phyloP scores from a whole-genome alignment of 768 basidiomycete genomes.

The Mycena vitilis region DNA sequence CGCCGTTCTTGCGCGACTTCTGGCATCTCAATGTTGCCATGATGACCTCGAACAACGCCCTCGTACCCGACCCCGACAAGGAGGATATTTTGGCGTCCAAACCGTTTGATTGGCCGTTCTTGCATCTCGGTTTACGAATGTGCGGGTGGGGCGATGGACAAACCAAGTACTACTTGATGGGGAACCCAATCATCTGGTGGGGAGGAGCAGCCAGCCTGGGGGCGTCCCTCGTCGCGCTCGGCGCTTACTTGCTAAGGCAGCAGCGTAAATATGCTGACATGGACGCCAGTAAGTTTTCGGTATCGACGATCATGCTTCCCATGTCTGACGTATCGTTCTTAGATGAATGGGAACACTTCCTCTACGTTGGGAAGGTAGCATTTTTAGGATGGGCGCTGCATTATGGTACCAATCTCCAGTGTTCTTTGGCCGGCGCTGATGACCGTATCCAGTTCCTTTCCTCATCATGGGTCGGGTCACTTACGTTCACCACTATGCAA shows the following conservation, averaged over 20 bases:
- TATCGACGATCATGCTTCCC: not conserved
- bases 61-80: slow-evolving; percentile 97
- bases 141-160: slow-evolving; percentile 94
- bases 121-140: slow-evolving; percentile 93
- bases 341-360: slow-evolving; percentile 95
- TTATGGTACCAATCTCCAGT: slow-evolving; percentile 67
- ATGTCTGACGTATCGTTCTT: slow-evolving; percentile 20
- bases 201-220: slow-evolving; percentile 75
- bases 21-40: slow-evolving; percentile 99
- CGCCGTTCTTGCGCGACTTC: slow-evolving; percentile 96
- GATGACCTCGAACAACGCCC: slow-evolving; percentile 99
- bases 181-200: slow-evolving; percentile 96
- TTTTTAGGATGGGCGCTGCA: slow-evolving; percentile 94
- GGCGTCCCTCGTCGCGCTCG: slow-evolving; percentile 61
- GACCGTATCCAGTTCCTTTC: slow-evolving; percentile 81
- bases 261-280: slow-evolving; percentile 95
- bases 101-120: slow-evolving; percentile 94
- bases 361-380: slow-evolving; percentile 93
- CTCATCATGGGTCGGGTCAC: slow-evolving; percentile 98
- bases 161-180: slow-evolving; percentile 93
- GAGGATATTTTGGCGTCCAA: slow-evolving; percentile 96
- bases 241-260: slow-evolving; percentile 79
- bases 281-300: slow-evolving; percentile 73
- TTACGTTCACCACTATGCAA: slow-evolving; percentile 95
- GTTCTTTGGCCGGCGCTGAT: not conserved